phyloP scores from a whole-genome alignment of 2,329 filamentous ascomycete species.

The Fusarium fujikuroi region DNA sequence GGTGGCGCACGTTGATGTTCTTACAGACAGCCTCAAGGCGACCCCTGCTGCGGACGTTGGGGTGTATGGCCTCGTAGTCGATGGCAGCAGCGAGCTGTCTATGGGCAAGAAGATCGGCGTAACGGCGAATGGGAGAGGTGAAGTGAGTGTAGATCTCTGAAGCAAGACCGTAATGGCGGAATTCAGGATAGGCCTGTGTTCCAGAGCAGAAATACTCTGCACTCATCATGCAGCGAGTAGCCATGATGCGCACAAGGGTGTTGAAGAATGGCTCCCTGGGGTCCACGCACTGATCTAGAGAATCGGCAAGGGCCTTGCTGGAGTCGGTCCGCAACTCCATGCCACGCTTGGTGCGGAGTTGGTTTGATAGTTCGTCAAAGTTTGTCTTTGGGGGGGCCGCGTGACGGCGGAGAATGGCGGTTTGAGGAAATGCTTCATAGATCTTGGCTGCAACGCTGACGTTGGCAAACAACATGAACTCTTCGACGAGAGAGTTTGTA shows the following conservation, averaged over 20 bases:
- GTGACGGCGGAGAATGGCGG: slow-evolving; percentile 91
- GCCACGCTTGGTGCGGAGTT: slow-evolving; percentile 86
- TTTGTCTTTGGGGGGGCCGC: slow-evolving; percentile 93
- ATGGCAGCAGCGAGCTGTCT: slow-evolving; percentile 95
- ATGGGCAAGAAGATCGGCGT: slow-evolving; percentile 95
- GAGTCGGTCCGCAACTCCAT: slow-evolving; percentile 85
- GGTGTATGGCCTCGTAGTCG: slow-evolving; percentile 87
- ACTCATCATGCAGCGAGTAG: slow-evolving; percentile 98
- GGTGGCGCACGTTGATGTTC: slow-evolving; percentile 97
- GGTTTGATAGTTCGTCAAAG: slow-evolving; percentile 92
- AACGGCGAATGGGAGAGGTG: slow-evolving; percentile 95
- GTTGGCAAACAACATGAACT: slow-evolving; percentile 99
- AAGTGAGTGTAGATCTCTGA: slow-evolving; percentile 99
- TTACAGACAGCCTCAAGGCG: slow-evolving; percentile 94
- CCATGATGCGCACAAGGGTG: slow-evolving; percentile 95
- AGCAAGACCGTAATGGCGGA: slow-evolving; percentile 95
- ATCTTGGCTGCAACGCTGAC: slow-evolving; percentile 92
- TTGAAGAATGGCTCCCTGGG: slow-evolving; percentile 93
- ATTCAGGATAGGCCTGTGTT: slow-evolving; percentile 91
- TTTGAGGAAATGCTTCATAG: slow-evolving; percentile 92
- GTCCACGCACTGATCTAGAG: slow-evolving; percentile 86
- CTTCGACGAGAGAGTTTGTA: slow-evolving; percentile 97
- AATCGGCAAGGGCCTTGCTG: slow-evolving; percentile 92
- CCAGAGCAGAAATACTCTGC: slow-evolving; percentile 98
- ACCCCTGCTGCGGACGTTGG: slow-evolving; percentile 80